A percentile compares a stretch with the other conserved stretches of the same genome.
These are phyloP conservation scores for Phycomyces blakesleeanus DNA, from an alignment of 192 early-diverging fungal species.

Conservation along the genomic window DNA sequence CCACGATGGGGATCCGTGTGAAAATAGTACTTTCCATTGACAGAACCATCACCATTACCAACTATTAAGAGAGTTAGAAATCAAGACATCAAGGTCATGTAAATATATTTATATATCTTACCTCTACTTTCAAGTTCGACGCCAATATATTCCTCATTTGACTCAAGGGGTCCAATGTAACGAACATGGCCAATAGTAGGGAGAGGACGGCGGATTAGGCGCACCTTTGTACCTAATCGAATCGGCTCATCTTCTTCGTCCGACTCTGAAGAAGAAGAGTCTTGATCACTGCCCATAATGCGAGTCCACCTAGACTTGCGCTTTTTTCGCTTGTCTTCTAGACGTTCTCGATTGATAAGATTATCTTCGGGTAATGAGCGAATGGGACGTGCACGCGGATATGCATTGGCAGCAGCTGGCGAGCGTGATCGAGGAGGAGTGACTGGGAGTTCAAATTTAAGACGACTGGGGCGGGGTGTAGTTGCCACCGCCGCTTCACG, in stretches of 20 bases:
- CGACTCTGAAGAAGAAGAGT: background rate
- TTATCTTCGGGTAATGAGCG: conserved; percentile 9
- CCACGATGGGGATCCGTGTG: conserved; percentile 32
- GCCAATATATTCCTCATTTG: conserved; percentile 20
- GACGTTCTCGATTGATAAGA: background rate
- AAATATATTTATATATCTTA: too few relatives aligned
- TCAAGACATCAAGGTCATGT: too few relatives aligned
- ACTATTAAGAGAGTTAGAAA: conserved; percentile 18
- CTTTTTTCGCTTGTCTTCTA: conserved; percentile 3
- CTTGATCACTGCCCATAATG: conserved; percentile 16
- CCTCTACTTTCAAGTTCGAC: conserved; percentile 34
- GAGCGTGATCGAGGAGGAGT: conserved; percentile 27
- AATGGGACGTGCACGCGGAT: conserved; percentile 15
- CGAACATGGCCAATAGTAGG: conserved; percentile 27
- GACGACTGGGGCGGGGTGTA: conserved; percentile 19
- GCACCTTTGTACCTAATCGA: conserved; percentile 10
- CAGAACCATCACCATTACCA: conserved; percentile 29
- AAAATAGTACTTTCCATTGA: conserved; percentile 29
- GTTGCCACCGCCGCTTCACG: conserved; percentile 23
- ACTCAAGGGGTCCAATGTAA: conserved; percentile 23
- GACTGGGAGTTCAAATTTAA: conserved; percentile 31
- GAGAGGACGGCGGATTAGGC: conserved; percentile 21
- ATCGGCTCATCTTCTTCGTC: conserved; percentile 23
- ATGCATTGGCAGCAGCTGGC: background rate
- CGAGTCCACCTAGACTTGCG: conserved; percentile 15